Percentiles rank a stretch among this genome's conserved stretches.
Conservation (phyloP, 805 yeast species). For the Ogataea methylovora region DNA sequence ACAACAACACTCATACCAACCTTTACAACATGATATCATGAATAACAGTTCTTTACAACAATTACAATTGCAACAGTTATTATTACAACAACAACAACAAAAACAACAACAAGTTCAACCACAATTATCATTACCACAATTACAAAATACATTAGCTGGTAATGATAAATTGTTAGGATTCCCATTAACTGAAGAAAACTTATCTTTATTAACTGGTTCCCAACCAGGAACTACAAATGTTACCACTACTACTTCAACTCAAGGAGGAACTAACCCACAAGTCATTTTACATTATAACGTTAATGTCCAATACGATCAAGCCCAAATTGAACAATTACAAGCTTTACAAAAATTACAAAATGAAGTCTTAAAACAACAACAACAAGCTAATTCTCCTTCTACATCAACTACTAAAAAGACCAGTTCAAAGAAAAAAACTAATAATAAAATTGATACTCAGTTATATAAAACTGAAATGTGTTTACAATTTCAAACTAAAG, state of each 20-base stretch:
- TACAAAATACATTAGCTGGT: neutral
- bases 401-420: neutral
- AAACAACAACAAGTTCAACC: neutral
- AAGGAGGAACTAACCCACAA: neutral
- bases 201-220: constrained; percentile 22
- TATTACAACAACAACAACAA: constrained; percentile 18
- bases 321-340: constrained; percentile 5
- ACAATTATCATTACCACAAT: neutral
- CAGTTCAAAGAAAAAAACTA: neutral
- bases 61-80: constrained; percentile 19
- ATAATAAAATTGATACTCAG: constrained; percentile 32
- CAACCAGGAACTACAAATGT: constrained; percentile 9
- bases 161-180: constrained; percentile 4
- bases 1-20: constrained; percentile 14
- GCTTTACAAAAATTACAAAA: constrained; percentile 7
- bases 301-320: constrained; percentile 1
- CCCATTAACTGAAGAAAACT: constrained; percentile 32
- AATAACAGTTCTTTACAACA: constrained; percentile 13
- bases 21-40: too few relatives aligned
- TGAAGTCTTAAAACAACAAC: constrained; percentile 26
- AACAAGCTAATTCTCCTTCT: too few relatives aligned
- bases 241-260: too few relatives aligned
- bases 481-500: constrained; percentile 63
- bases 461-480: constrained; percentile 90
- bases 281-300: constrained; percentile 2